phyloP scores from a whole-genome alignment of 2,329 filamentous ascomycete species.

The Ceratocystis huliohia region DNA sequence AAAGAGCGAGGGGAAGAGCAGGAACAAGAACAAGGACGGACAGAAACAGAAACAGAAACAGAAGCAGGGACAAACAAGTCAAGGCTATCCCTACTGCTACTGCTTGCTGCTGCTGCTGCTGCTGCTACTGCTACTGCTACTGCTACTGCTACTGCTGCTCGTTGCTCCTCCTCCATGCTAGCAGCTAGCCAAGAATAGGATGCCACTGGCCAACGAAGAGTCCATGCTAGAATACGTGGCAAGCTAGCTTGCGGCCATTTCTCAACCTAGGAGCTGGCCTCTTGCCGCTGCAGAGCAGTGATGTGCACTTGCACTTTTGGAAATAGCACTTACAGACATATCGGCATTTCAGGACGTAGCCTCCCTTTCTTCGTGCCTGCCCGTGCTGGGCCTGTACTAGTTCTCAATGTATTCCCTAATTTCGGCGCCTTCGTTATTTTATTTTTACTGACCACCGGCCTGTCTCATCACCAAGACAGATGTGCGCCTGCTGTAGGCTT shows the following conservation, averaged over 20 bases:
- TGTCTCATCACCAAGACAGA: not conserved
- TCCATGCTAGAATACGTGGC: constrained; percentile 2
- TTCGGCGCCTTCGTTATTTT: not conserved
- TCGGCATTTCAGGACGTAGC: not conserved
- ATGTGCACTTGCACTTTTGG: no score
- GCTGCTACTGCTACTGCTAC: not conserved
- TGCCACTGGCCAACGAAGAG: constrained; percentile 1
- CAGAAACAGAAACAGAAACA: no score
- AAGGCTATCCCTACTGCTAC: no score
- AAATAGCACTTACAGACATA: not conserved
- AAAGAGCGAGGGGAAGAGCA: no score
- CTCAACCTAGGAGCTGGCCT: not conserved
- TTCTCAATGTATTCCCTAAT: not conserved
- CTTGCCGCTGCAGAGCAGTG: no score
- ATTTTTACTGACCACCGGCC: not conserved
- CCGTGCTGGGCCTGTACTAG: not conserved
- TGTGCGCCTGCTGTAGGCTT: not conserved
- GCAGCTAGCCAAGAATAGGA: not conserved
- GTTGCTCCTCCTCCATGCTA: not conserved
- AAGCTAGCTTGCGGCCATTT: not conserved
- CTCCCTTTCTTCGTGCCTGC: not conserved
- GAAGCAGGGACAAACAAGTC: no score
- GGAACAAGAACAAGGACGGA: not conserved
- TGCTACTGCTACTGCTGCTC: not conserved
- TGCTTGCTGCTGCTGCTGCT: not conserved